A percentile compares a stretch with the other conserved stretches of the same genome.
Conservation (phyloP, 2,329 filamentous ascomycete species). For the Cercospora zeina region DNA sequence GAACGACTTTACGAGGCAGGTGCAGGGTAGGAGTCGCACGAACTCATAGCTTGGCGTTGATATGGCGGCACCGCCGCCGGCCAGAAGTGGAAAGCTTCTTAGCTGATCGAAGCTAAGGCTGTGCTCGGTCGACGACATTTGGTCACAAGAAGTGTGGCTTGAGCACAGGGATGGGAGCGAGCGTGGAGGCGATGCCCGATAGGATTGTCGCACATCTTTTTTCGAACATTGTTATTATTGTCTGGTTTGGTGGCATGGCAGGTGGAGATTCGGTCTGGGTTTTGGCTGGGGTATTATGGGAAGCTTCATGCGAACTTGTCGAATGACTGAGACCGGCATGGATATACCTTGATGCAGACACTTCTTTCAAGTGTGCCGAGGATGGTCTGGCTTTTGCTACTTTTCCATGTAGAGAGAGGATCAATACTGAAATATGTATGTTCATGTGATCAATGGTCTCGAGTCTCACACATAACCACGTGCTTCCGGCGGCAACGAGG, state of each 20-base stretch:
- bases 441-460: not conserved
- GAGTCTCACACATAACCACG: not conserved
- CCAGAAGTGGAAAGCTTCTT: not conserved
- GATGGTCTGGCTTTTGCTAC: not conserved
- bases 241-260: not conserved
- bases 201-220: not conserved
- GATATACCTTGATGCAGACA: not conserved
- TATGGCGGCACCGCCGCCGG: not conserved
- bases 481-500: not conserved
- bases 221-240: not conserved
- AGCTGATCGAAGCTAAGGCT: not conserved
- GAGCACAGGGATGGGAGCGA: not conserved
- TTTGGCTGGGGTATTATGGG: not conserved
- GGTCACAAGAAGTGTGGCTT: not conserved
- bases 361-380: not conserved
- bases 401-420: not conserved
- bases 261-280: not conserved
- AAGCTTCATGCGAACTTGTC: not conserved
- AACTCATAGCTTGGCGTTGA: constrained; percentile 27
- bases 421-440: not conserved
- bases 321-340: not conserved
- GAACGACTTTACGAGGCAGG: constrained; percentile 20
- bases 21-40: constrained; percentile 30
- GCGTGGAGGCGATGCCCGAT: not conserved
- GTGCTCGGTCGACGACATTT: not conserved